Percentiles rank a stretch among this genome's conserved stretches.
Evolutionary conservation across 768 basidiomycete genomes (phyloP).

Genomic region (Rhodosporidiobolus sp.): DNA sequence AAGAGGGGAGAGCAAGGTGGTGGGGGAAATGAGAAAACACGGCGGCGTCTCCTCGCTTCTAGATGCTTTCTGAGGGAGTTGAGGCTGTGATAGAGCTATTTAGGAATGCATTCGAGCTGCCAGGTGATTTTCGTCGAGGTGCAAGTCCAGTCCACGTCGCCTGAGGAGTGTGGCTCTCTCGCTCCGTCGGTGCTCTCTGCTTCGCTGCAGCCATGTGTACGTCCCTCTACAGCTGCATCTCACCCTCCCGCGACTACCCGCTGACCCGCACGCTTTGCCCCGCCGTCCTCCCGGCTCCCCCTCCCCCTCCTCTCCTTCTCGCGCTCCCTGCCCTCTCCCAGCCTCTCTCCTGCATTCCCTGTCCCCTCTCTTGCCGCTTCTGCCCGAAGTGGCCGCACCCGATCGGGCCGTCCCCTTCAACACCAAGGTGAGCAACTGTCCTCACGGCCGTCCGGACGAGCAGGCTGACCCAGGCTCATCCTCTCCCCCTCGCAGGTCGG

Average conservation of each 20-base stretch:
- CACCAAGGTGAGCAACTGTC: constrained; percentile 71
- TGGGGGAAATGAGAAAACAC: too few relatives aligned
- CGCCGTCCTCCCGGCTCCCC: neutral
- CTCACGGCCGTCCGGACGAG: too few relatives aligned
- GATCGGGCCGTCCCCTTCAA: constrained; percentile 98
- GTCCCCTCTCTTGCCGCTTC: constrained; percentile 82
- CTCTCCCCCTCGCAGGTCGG: constrained; percentile 49
- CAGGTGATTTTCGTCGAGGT: too few relatives aligned
- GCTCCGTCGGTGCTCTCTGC: too few relatives aligned
- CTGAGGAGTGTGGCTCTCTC: too few relatives aligned
- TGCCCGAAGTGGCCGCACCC: constrained; percentile 96
- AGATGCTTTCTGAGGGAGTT: too few relatives aligned
- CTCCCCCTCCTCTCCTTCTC: neutral
- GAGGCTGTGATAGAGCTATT: too few relatives aligned
- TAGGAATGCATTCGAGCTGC: too few relatives aligned
- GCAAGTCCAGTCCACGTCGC: too few relatives aligned
- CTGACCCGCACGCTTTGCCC: neutral
- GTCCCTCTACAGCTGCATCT: neutral
- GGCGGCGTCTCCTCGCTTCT: too few relatives aligned
- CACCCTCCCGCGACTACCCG: too few relatives aligned
- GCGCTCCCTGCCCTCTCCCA: constrained; percentile 2
- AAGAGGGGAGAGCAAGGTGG: too few relatives aligned
- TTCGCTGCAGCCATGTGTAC: neutral
- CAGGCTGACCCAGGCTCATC: neutral
- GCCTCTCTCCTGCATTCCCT: constrained; percentile 26